A percentile compares a stretch with the other conserved stretches of the same genome.
phyloP scores from a whole-genome alignment of 1,284 basidiomycete species.

The Cryptococcus depauperatus region DNA sequence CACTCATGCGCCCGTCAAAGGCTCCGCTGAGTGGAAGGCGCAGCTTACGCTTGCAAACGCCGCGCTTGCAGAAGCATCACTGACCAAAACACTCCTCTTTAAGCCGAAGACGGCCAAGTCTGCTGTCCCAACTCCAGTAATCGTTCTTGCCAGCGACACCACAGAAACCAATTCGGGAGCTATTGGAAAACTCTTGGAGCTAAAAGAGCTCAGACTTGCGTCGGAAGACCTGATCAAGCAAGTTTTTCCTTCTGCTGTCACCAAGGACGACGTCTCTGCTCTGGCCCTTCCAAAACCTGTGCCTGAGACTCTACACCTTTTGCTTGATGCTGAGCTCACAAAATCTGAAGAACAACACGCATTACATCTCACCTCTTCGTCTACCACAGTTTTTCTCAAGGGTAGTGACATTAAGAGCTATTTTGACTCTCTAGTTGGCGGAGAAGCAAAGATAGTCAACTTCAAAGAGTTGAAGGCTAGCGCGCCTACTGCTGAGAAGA shows the following conservation, averaged over 20 bases:
- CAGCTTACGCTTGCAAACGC: slow-evolving; percentile 27
- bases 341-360: slow-evolving; percentile 55
- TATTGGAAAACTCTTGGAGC: slow-evolving; percentile 70
- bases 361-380: slow-evolving; percentile 64
- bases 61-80: slow-evolving; percentile 1
- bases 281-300: slow-evolving; percentile 61
- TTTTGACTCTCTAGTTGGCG: slow-evolving; percentile 53
- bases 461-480: slow-evolving; percentile 56
- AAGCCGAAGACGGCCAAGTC: slow-evolving; percentile 66
- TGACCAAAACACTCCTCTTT: slow-evolving; percentile 41
- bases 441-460: slow-evolving; percentile 53
- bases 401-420: slow-evolving; percentile 67
- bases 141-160: slow-evolving; percentile 75
- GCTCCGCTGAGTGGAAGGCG: slow-evolving; percentile 40
- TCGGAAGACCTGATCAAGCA: slow-evolving; percentile 77
- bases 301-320: slow-evolving; percentile 66
- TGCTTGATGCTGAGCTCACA: slow-evolving; percentile 70
- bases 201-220: slow-evolving; percentile 87
- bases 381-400: slow-evolving; percentile 64
- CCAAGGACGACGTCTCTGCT: slow-evolving; percentile 83
- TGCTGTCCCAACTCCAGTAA: slow-evolving; percentile 71
- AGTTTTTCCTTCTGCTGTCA: slow-evolving; percentile 57
- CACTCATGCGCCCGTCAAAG: slow-evolving; percentile 37
- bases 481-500: slow-evolving; percentile 22
- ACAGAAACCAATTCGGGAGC: slow-evolving; percentile 67